Evolutionary conservation across 75 land plant species (phyloP).

Genomic region (Isoetes taiwanensis): DNA sequence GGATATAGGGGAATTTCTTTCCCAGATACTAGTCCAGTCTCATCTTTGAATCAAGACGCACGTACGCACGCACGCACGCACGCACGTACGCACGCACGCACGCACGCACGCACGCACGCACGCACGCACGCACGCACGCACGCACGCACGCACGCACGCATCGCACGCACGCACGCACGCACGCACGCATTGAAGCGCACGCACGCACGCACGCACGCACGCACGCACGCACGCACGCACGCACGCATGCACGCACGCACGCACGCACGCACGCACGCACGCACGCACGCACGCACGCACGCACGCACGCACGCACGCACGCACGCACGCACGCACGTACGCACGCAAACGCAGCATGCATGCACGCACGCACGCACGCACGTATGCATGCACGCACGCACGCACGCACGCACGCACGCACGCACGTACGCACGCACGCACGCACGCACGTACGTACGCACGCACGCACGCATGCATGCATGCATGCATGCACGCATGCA

Average conservation of each 20-base stretch:
- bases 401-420: conserved; percentile 1
- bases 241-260: conserved; percentile 9
- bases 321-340: conserved; percentile 7
- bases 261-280: conserved; percentile 6
- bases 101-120: no score
- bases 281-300: conserved; percentile 2
- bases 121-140: neutral
- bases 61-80: no score
- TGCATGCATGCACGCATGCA: neutral
- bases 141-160: neutral
- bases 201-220: conserved; percentile 10
- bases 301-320: conserved; percentile 1
- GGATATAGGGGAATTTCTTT: no score
- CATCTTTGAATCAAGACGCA: no score
- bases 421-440: neutral
- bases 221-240: conserved; percentile 10
- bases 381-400: neutral
- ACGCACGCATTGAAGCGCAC: neutral
- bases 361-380: conserved; percentile 4
- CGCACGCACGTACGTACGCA: neutral
- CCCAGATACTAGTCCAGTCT: no score
- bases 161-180: conserved; percentile 3
- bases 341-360: neutral
- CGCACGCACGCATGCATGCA: neutral
- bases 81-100: no score